phyloP scores from a whole-genome alignment of 1,139 yeast genomes.

The Taphrina pruni region DNA sequence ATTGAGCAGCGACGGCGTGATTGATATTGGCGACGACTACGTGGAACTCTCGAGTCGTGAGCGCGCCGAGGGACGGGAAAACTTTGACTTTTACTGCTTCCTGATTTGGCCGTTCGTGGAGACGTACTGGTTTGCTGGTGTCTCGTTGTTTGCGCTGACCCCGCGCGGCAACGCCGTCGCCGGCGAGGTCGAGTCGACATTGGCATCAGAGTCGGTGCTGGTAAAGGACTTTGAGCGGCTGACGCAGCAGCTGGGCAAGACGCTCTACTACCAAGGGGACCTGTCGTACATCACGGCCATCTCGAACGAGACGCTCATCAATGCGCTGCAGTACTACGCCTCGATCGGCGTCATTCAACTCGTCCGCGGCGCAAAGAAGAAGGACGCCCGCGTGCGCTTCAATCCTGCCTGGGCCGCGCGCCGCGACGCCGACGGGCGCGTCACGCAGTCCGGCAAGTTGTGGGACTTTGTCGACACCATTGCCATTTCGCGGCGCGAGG shows the following conservation, averaged over 20 bases:
- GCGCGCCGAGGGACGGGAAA: conserved; percentile 51
- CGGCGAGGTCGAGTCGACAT: no score
- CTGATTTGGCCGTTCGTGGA: conserved; percentile 57
- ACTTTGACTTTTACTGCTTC: conserved; percentile 55
- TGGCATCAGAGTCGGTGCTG: conserved; percentile 45
- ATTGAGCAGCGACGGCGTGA: conserved; percentile 51
- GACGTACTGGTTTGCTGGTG: conserved; percentile 56
- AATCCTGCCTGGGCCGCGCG: conserved; percentile 47
- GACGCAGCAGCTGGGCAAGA: conserved; percentile 55
- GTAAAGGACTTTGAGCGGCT: conserved; percentile 51
- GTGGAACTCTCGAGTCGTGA: conserved; percentile 51
- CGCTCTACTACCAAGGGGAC: conserved; percentile 56
- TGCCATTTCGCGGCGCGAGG: conserved; percentile 47
- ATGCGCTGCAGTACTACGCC: conserved; percentile 52
- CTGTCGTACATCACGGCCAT: conserved; percentile 55
- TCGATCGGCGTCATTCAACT: conserved; percentile 51
- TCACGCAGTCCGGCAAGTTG: conserved; percentile 45
- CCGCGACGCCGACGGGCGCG: conserved; percentile 38
- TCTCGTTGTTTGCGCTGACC: conserved; percentile 53
- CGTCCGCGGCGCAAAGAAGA: conserved; percentile 45
- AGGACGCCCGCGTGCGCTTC: conserved; percentile 44
- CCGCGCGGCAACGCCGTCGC: conserved; percentile 45
- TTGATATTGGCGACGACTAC: conserved; percentile 46
- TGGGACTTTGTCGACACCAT: conserved; percentile 47
- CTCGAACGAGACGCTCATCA: conserved; percentile 54